Base-by-base conservation (phyloP, 306 rosid genomes). In the Acacia melanoxylon region DNA sequence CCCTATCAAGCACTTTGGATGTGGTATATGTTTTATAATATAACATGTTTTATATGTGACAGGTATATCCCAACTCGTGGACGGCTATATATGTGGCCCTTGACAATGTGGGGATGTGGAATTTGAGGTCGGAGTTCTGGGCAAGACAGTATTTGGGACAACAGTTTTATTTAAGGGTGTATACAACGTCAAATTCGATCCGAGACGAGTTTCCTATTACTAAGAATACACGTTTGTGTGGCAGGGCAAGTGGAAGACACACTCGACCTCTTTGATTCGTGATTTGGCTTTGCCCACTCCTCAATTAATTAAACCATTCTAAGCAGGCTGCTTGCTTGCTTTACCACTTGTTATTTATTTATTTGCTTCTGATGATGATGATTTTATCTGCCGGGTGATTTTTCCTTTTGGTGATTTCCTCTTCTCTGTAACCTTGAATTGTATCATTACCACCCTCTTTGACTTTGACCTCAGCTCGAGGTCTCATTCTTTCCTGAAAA, bases 101-200 rank as follows among this genome's bases (percentile, higher is more conserved):
- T 16, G 99, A 95, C 83, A 95, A 95, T 56, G 99, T 95, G 79
- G 99, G 99, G 56, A 95, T 95, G 98, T 95, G 99, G 99, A 91
- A 95, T 89, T 68, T 95, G 88, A 90, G 99, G 92, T 37, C 93
- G 8, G 99, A 95, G 91, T 91, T 86, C 73, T 95, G 99, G 99
- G 99, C 93, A 22, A 83, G 98, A 54, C 99, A 95, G 11, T 95
- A 93, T 84, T 90, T 93, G 6, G 98, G 98, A 2, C 97, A 93
- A 70, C 99, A 95, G 65, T 75, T 95, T 59, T 95, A 95, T 78
- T 66, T 95, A 75, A 94, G 97, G 24, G 99, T 95, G 59, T 93
- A 90, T 59, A 95, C 99, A 6, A 0, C 86, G 11, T 83, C 99
- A 13, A 87, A 86, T 74, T 95, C 99, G 3, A 82, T 95, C 24